A percentile compares a stretch with the other conserved stretches of the same genome.
These are phyloP conservation scores for Arabidopsis hybrid DNA, from an alignment of 441 rosid species.

Conservation along the genomic window DNA sequence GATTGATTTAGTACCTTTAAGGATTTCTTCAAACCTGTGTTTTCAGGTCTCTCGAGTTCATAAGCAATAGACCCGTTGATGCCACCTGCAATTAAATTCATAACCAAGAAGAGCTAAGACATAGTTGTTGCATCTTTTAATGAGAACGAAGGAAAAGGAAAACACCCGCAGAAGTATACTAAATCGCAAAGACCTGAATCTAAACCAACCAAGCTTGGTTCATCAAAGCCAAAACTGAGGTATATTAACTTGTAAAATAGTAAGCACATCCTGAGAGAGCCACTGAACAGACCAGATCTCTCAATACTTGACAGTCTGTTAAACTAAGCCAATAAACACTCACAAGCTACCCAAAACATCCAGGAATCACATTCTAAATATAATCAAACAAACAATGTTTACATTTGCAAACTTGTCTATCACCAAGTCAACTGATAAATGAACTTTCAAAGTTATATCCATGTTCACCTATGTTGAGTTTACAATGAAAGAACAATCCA, in stretches of 20 bases:
- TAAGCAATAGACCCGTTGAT: slow-evolving; percentile 88
- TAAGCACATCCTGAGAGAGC: background rate
- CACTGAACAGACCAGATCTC: background rate
- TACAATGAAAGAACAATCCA: background rate
- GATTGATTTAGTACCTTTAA: slow-evolving; percentile 63
- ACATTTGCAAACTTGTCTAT: background rate
- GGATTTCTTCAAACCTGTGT: slow-evolving; percentile 82
- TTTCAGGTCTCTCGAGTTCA: slow-evolving; percentile 94
- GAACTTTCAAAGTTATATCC: background rate
- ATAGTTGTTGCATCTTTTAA: background rate
- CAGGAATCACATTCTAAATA: background rate
- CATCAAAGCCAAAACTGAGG: slow-evolving; percentile 14
- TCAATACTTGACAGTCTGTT: background rate
- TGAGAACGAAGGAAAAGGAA: slow-evolving; percentile 10
- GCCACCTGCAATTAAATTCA: slow-evolving; percentile 61
- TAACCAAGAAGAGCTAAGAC: slow-evolving; percentile 9
- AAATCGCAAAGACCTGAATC: background rate
- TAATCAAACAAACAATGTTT: background rate
- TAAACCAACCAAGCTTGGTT: background rate
- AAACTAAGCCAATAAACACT: slow-evolving; percentile 1
- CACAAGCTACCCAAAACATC: background rate
- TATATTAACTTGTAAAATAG: background rate
- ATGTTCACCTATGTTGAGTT: background rate
- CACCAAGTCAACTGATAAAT: slow-evolving; percentile 10
- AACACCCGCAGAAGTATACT: background rate